Evolutionary conservation across 768 basidiomycete genomes (phyloP), one percentile per base, ranked within the genome.

Genomic region (Cantharellus cinnabarinus): DNA sequence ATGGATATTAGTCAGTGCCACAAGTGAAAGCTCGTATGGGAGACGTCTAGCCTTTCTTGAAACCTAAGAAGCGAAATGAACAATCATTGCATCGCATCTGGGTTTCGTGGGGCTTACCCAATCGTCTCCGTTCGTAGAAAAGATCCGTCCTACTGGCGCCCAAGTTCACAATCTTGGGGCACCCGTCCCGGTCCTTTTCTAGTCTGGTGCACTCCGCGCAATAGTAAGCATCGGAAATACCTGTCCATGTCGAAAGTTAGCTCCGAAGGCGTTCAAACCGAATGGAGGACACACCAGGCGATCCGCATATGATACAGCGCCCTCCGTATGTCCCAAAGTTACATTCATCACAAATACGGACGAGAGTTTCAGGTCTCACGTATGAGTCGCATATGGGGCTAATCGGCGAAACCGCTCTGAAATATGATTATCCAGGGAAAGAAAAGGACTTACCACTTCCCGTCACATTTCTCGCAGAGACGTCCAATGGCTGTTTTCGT

Each of bases 381-480:
- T 98, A 98, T 59, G 94, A 97, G 74, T 99, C 94, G 74, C 94
- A 99, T 51, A 97, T 89, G 4, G 94, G 94, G 70, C 94, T 99
- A 59, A 29, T 29, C 3, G 4, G 57, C 29, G 14, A 39, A 29
- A 39, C 20, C 40, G 42, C 20, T 4, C 40, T 60, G 29, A 35
- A 14, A 50, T 1, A 35, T 59, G 52, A 55, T n/a, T 63, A 39
- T 29, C 39, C 15, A 35, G 7, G n/a, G 34, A 2, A 10, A 39
- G 3, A 15, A 37, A 4, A 7, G 50, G 4, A 68, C 83, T 62
- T 66, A 95, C 94, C 95, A 99, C 82, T 98, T 98, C 56, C 95
- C 95, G 69, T 99, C 95, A 67, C 93, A 97, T 70, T 97, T 97
- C 73, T 99, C 95, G 71, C 95, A 99, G 57, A 97, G 78, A 66